Percentiles rank a stretch among this genome's conserved stretches.
Conservation (phyloP, 306 rosid genomes). For the Castanospermum australe region DNA sequence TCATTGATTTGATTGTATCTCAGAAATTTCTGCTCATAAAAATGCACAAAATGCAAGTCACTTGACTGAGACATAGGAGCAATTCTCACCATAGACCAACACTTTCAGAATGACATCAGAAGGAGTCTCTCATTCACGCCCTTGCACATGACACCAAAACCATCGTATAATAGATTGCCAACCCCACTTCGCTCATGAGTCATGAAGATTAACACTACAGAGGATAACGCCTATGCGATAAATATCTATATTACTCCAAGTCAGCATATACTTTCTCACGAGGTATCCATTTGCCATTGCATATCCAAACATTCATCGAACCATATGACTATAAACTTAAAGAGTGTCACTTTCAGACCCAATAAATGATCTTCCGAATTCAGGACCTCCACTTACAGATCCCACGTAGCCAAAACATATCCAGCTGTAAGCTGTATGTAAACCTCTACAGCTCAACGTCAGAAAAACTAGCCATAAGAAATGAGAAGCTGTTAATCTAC, state of each 20-base stretch:
- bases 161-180: background rate
- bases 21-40: background rate
- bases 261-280: slow-evolving; percentile 32
- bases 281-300: slow-evolving; percentile 19
- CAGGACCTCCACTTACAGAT: slow-evolving; percentile 17
- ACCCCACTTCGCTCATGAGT: slow-evolving; percentile 10
- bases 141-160: slow-evolving; percentile 26
- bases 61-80: background rate
- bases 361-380: slow-evolving; percentile 26
- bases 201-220: slow-evolving; percentile 1
- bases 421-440: slow-evolving; percentile 16
- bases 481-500: too few relatives aligned
- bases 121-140: too few relatives aligned
- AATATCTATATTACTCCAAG: slow-evolving; percentile 28
- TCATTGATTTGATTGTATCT: background rate
- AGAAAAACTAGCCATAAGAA: slow-evolving; percentile 32
- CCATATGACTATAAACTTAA: slow-evolving; percentile 27
- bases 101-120: slow-evolving; percentile 3
- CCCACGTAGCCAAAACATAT: slow-evolving; percentile 26
- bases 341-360: slow-evolving; percentile 24
- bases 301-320: slow-evolving; percentile 35
- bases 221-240: slow-evolving; percentile 49
- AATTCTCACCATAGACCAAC: slow-evolving; percentile 15
- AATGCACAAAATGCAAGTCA: background rate
- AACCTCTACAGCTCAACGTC: slow-evolving; percentile 32